Conservation (phyloP, 179 eudicot genomes). For the Spergularia azorica region DNA sequence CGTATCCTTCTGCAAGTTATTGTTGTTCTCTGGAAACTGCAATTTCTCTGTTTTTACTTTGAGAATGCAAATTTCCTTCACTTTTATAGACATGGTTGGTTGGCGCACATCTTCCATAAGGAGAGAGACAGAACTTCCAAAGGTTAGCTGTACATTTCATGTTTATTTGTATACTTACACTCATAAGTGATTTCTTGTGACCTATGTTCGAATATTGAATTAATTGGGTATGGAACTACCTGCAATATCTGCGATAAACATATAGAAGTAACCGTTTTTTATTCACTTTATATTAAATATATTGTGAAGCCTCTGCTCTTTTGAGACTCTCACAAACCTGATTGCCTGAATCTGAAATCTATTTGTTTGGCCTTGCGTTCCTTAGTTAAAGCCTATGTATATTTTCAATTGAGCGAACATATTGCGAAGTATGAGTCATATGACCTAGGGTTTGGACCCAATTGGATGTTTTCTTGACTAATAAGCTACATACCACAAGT, state of each 20-base stretch:
- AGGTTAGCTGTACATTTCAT: constrained; percentile 48
- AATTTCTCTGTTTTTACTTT: constrained; percentile 1
- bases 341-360: neutral
- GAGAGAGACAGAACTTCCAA: constrained; percentile 85
- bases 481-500: neutral
- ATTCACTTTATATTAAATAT: too few species aligned
- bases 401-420: neutral
- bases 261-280: neutral
- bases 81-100: constrained; percentile 88
- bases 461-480: neutral
- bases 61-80: constrained; percentile 41
- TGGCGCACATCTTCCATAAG: constrained; percentile 98
- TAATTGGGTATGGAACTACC: neutral
- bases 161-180: neutral
- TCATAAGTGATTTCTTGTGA: neutral
- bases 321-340: neutral
- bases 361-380: neutral
- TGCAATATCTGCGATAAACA: neutral
- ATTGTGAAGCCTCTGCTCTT: too few species aligned
- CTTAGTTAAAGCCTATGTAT: neutral
- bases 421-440: neutral
- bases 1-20: constrained; percentile 67
- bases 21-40: neutral
- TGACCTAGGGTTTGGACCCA: neutral
- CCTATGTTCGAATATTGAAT: neutral